These are phyloP conservation scores for Cytospora mali DNA, from an alignment of 2,329 filamentous ascomycete species.

Conservation along the genomic window DNA sequence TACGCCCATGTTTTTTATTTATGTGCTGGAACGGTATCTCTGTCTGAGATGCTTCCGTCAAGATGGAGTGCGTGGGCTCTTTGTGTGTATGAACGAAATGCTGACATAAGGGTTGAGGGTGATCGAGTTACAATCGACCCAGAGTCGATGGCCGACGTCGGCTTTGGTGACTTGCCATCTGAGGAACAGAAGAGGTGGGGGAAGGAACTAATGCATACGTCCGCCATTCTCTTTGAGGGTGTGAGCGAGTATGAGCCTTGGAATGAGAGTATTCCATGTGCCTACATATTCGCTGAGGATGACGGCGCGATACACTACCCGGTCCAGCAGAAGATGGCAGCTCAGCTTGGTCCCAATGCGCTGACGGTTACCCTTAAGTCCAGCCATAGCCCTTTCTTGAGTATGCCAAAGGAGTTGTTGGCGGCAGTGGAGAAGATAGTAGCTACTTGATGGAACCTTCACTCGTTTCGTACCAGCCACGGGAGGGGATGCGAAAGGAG, in stretches of 20 bases:
- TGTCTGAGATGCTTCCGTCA: not conserved
- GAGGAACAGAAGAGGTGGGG: constrained; percentile 23
- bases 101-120: constrained; percentile 11
- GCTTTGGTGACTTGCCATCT: constrained; percentile 23
- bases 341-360: constrained; percentile 18
- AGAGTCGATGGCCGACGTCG: constrained; percentile 20
- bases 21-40: not conserved
- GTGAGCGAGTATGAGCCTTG: constrained; percentile 29
- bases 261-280: constrained; percentile 24
- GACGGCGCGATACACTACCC: constrained; percentile 27
- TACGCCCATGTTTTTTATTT: not conserved
- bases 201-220: constrained; percentile 27
- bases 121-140: constrained; percentile 26
- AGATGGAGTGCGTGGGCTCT: not conserved
- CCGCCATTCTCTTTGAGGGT: constrained; percentile 24
- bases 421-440: constrained; percentile 24
- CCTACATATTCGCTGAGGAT: constrained; percentile 27
- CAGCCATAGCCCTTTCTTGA: constrained; percentile 28
- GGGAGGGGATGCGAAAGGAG: not conserved
- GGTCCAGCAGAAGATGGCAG: constrained; percentile 30
- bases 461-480: not conserved
- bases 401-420: constrained; percentile 22
- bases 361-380: constrained; percentile 24
- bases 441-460: not conserved
- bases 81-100: not conserved